Conservation (phyloP, 345 rosid species). For the Bretschneidera sinensis region DNA sequence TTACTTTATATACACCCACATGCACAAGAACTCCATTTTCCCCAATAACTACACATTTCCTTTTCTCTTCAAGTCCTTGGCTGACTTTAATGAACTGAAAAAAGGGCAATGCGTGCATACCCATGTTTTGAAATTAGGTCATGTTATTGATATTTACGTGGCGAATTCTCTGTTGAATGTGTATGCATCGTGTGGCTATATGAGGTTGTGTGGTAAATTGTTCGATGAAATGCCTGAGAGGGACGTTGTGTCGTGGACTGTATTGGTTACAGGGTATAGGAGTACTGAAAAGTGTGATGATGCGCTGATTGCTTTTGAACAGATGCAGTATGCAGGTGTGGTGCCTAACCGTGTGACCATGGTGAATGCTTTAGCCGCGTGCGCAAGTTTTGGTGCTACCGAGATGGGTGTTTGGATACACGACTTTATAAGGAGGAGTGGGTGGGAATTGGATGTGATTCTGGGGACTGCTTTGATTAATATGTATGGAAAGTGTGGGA, state of each 20-base stretch:
- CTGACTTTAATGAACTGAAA: conserved; percentile 30
- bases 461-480: conserved; percentile 51
- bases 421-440: conserved; percentile 33
- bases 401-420: conserved; percentile 60
- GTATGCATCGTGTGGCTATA: conserved; percentile 33
- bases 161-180: conserved; percentile 34
- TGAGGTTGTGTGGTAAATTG: conserved; percentile 34
- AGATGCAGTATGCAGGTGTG: conserved; percentile 38
- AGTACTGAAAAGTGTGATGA: conserved; percentile 27
- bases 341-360: conserved; percentile 52
- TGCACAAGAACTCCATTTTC: conserved; percentile 26
- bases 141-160: conserved; percentile 38
- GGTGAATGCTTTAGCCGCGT: conserved; percentile 53
- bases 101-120: conserved; percentile 37
- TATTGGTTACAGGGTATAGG: conserved; percentile 41
- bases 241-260: conserved; percentile 59
- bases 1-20: conserved; percentile 30
- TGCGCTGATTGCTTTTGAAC: conserved; percentile 50
- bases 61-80: conserved; percentile 47
- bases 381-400: conserved; percentile 35
- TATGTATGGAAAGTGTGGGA: conserved; percentile 50
- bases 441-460: conserved; percentile 54
- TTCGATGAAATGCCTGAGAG: conserved; percentile 47
- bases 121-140: conserved; percentile 44
- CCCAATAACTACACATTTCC: conserved; percentile 54